Evolutionary conservation across 352 stramenopile species (phyloP).

Genomic region (Blastocystis sp.): DNA sequence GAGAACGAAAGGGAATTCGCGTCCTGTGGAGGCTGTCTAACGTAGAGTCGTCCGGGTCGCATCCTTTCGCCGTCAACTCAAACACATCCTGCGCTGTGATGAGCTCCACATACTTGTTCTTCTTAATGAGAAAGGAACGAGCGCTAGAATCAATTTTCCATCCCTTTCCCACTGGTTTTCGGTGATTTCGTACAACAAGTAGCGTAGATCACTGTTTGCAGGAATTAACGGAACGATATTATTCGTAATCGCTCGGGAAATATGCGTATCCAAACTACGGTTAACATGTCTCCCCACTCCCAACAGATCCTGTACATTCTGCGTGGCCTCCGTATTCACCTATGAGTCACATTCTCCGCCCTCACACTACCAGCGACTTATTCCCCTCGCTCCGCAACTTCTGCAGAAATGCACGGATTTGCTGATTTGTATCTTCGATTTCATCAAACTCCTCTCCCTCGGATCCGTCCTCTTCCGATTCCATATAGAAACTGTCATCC

Average conservation of each 20-base stretch:
- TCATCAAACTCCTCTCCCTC: background rate
- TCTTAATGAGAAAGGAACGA: slow-evolving; percentile 2
- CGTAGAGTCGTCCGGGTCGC: slow-evolving; percentile 25
- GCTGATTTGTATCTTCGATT: background rate
- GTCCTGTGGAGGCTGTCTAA: slow-evolving; percentile 18
- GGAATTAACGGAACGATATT: slow-evolving; percentile 37
- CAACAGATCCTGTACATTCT: slow-evolving; percentile 32
- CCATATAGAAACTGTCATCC: background rate
- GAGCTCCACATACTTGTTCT: slow-evolving; percentile 49
- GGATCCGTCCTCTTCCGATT: background rate
- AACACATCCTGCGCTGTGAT: slow-evolving; percentile 39
- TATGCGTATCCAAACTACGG: slow-evolving; percentile 6
- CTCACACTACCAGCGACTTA: background rate
- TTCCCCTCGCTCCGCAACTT: background rate
- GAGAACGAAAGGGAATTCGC: background rate
- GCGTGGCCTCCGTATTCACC: background rate
- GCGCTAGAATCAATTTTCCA: background rate
- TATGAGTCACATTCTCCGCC: background rate
- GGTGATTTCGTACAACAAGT: slow-evolving; percentile 19
- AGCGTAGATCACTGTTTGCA: slow-evolving; percentile 8
- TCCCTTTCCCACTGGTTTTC: slow-evolving; percentile 17
- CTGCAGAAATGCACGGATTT: slow-evolving; percentile 1
- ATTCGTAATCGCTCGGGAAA: background rate
- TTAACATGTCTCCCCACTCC: background rate
- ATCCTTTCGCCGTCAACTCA: slow-evolving; percentile 27